These are phyloP conservation scores for Melanomma pulvis-pyrius DNA, from an alignment of 495 filamentous ascomycete species.

Conservation along the genomic window DNA sequence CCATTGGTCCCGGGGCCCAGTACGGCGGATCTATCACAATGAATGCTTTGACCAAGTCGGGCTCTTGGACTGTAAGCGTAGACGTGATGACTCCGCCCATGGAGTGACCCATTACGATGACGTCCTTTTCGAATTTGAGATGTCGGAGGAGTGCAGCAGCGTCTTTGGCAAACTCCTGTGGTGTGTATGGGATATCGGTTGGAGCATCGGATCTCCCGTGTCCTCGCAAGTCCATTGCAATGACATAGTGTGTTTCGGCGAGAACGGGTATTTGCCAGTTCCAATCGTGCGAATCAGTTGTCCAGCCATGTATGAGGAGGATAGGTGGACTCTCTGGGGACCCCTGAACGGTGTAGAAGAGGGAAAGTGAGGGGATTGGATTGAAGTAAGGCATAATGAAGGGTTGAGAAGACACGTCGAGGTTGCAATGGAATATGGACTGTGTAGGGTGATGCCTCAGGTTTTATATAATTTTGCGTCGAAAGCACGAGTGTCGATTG, in stretches of 20 bases:
- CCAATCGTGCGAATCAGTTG: slow-evolving; percentile 11
- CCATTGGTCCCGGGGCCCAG: neutral
- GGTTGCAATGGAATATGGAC: neutral
- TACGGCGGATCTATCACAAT: slow-evolving; percentile 17
- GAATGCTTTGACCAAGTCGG: slow-evolving; percentile 16
- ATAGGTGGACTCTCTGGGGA: slow-evolving; percentile 1
- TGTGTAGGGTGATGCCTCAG: neutral
- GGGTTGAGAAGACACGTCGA: neutral
- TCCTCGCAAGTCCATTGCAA: slow-evolving; percentile 4
- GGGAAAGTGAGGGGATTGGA: neutral
- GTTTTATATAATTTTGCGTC: neutral
- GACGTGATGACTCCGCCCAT: slow-evolving; percentile 12
- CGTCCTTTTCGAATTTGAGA: neutral
- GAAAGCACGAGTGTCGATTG: neutral
- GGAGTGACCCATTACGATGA: slow-evolving; percentile 16
- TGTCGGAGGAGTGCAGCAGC: slow-evolving; percentile 11
- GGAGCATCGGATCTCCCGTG: slow-evolving; percentile 12
- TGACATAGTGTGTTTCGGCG: slow-evolving; percentile 7
- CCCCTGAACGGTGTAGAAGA: slow-evolving; percentile 14
- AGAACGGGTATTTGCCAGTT: slow-evolving; percentile 25
- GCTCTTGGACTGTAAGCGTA: neutral
- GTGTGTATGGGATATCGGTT: neutral
- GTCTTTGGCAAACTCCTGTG: neutral
- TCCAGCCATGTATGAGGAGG: slow-evolving; percentile 18
- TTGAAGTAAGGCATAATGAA: slow-evolving; percentile 7